A percentile compares a stretch with the other conserved stretches of the same genome.
Evolutionary conservation across 129 eudicot species (phyloP).

Genomic region (Lonicera japonica): DNA sequence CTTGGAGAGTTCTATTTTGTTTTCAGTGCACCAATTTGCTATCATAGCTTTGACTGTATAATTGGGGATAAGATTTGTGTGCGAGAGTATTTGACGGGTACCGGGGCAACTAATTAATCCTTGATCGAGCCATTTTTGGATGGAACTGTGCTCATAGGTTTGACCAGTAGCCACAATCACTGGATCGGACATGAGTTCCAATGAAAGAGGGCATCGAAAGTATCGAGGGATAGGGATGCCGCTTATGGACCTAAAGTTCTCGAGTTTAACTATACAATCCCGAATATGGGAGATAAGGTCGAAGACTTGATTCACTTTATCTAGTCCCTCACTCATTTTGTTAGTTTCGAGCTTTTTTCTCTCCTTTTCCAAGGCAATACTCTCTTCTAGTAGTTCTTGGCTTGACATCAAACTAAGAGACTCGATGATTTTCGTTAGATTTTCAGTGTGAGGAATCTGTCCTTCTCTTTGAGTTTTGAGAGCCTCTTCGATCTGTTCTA

Average conservation of each 20-base stretch:
- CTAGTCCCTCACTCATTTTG: constrained; percentile 18
- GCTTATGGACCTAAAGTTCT: constrained; percentile 36
- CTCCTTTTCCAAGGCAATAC: constrained; percentile 74
- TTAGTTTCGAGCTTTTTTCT: constrained; percentile 29
- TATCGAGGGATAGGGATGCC: constrained; percentile 65
- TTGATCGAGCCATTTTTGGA: constrained; percentile 72
- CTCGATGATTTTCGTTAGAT: constrained; percentile 32
- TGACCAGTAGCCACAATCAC: constrained; percentile 97
- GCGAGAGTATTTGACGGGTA: constrained; percentile 63
- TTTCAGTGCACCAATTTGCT: constrained; percentile 71
- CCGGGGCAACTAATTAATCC: constrained; percentile 66
- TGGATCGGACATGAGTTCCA: constrained; percentile 81
- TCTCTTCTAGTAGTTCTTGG: constrained; percentile 64
- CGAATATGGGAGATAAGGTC: constrained; percentile 59
- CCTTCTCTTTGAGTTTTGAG: constrained; percentile 39
- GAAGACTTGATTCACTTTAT: constrained; percentile 26
- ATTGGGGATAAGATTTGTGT: constrained; percentile 68
- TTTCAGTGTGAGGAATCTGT: constrained; percentile 31
- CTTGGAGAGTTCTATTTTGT: constrained; percentile 31
- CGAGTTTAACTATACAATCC: constrained; percentile 46
- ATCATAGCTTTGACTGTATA: constrained; percentile 84
- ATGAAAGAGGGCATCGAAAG: constrained; percentile 79
- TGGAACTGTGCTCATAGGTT: constrained; percentile 72
- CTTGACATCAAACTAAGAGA: constrained; percentile 42
- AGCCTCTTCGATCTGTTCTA: constrained; percentile 51